Conservation (phyloP, 2,329 filamentous ascomycete genomes). For the Colletotrichum endophyticum region DNA sequence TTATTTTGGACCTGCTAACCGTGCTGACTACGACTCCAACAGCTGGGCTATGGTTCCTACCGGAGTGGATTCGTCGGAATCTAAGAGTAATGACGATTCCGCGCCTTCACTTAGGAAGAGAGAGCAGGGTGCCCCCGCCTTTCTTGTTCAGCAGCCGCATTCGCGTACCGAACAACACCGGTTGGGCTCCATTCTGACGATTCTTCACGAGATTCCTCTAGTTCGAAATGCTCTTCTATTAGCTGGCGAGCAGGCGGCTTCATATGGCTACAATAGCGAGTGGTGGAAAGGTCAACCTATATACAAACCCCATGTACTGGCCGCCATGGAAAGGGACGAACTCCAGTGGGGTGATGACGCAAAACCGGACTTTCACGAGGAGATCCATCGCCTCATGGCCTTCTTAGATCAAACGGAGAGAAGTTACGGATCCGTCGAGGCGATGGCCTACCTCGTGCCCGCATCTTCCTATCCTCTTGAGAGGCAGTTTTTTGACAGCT, state of each 20-base stretch:
- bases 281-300: conserved; percentile 69
- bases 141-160: conserved; percentile 46
- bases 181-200: conserved; percentile 60
- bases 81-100: conserved; percentile 22
- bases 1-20: conserved; percentile 65
- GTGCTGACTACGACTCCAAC: conserved; percentile 56
- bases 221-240: conserved; percentile 60
- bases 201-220: conserved; percentile 64
- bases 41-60: conserved; percentile 65
- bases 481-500: conserved; percentile 48
- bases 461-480: conserved; percentile 38
- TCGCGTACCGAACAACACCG: conserved; percentile 42
- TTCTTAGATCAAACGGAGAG: conserved; percentile 67
- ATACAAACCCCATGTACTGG: conserved; percentile 39
- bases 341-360: conserved; percentile 33
- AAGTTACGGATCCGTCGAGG: conserved; percentile 61
- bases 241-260: conserved; percentile 41
- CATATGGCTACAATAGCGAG: conserved; percentile 60
- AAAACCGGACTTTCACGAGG: conserved; percentile 50
- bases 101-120: conserved; percentile 50
- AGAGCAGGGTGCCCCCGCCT: conserved; percentile 49
- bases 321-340: conserved; percentile 34
- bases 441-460: conserved; percentile 44
- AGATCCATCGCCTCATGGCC: conserved; percentile 66
- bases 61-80: conserved; percentile 29